phyloP scores from a whole-genome alignment of 2,329 filamentous ascomycete species.

The Macrophomina tecta region DNA sequence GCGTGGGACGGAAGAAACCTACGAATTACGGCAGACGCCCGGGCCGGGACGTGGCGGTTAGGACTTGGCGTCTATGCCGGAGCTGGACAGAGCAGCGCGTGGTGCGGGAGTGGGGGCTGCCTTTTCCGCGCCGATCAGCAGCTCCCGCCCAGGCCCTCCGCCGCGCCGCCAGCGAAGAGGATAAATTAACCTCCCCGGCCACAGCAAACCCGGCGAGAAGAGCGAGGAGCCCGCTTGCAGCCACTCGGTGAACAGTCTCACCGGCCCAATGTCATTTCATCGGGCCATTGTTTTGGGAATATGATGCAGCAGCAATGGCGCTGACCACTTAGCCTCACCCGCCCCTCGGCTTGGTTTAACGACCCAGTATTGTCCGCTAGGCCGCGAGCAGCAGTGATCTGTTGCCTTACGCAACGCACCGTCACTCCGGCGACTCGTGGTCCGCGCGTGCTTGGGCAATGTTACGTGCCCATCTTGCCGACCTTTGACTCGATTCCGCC shows the following conservation, averaged over 20 bases:
- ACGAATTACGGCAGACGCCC: conserved; percentile 5
- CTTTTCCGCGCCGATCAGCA: conserved; percentile 10
- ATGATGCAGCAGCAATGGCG: not conserved
- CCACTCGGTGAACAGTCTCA: not conserved
- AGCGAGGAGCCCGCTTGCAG: not conserved
- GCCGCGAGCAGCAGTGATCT: conserved; percentile 20
- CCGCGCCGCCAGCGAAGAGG: conserved; percentile 8
- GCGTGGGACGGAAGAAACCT: not conserved
- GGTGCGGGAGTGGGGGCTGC: conserved; percentile 4
- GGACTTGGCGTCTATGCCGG: conserved; percentile 9
- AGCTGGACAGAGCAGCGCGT: not conserved
- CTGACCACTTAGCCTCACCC: conserved; percentile 12
- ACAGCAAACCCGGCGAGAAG: not conserved
- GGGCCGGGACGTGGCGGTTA: conserved; percentile 1
- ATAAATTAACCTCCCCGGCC: conserved; percentile 6
- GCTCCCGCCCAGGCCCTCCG: not conserved
- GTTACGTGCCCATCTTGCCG: not conserved
- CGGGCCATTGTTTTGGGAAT: too few species aligned
- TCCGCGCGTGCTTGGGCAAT: not conserved
- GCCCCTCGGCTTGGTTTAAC: not conserved
- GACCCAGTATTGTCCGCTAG: conserved; percentile 12
- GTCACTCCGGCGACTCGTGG: not conserved
- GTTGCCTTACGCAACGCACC: not conserved
- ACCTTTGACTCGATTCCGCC: not conserved
- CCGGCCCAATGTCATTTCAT: not conserved